Conservation (phyloP, 768 basidiomycete genomes). For the Termitomyces sp. region DNA sequence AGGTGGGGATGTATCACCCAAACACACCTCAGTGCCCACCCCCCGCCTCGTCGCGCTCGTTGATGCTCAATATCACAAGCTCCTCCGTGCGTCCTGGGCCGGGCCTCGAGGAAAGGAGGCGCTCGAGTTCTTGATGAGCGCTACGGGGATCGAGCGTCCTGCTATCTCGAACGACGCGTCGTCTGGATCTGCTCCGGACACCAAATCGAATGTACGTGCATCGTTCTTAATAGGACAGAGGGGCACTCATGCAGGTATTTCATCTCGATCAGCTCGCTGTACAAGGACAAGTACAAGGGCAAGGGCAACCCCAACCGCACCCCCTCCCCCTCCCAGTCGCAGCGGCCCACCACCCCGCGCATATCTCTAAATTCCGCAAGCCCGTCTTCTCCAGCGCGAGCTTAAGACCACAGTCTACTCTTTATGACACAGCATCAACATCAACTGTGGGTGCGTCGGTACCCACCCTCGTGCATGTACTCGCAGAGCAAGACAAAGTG, state of each 20-base stretch:
- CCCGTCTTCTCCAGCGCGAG: constrained; percentile 18
- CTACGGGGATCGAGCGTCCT: constrained; percentile 21
- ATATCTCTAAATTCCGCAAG: constrained; percentile 29
- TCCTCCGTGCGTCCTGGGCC: constrained; percentile 21
- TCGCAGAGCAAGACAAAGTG: no score
- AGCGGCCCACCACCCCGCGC: constrained; percentile 42
- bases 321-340: constrained; percentile 34
- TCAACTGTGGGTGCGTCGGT: no score
- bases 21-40: constrained; percentile 23
- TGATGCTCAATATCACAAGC: constrained; percentile 25
- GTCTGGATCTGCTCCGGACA: background rate
- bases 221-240: background rate
- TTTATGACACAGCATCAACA: no score
- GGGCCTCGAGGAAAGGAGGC: constrained; percentile 19
- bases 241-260: background rate
- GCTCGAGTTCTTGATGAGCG: constrained; percentile 24
- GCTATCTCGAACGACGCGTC: background rate
- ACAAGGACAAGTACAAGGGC: background rate
- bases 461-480: no score
- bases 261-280: background rate
- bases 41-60: constrained; percentile 26
- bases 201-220: no score
- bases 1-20: background rate
- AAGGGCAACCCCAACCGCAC: no score
- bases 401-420: background rate